These are phyloP conservation scores for Plasmodium relictum DNA, from an alignment of 169 alveolate species.

Conservation along the genomic window DNA sequence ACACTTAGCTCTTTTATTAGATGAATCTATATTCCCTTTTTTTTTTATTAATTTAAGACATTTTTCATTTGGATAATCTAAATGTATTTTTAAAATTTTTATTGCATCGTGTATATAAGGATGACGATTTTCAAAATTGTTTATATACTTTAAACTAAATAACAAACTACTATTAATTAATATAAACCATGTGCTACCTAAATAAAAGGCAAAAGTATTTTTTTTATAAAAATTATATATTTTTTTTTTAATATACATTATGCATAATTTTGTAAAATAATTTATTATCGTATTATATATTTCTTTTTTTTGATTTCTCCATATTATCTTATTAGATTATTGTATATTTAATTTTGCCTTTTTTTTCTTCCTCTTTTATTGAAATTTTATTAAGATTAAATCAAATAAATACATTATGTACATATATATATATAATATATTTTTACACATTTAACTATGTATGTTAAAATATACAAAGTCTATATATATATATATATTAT, in stretches of 20 bases:
- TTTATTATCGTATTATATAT: too few relatives aligned
- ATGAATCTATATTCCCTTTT: constrained; percentile 68
- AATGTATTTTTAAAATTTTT: constrained; percentile 32
- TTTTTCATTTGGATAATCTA: constrained; percentile 23
- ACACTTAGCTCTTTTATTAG: constrained; percentile 61
- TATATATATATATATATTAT: too few relatives aligned
- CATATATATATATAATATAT: too few relatives aligned
- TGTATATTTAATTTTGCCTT: too few relatives aligned
- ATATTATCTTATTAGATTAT: too few relatives aligned
- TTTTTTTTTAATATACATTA: constrained; percentile 35
- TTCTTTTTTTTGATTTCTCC: too few relatives aligned
- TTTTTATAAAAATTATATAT: constrained; percentile 27
- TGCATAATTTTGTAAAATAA: too few relatives aligned
- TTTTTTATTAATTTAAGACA: constrained; percentile 34
- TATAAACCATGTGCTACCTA: constrained; percentile 71
- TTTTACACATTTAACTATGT: too few relatives aligned
- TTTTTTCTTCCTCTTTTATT: too few relatives aligned
- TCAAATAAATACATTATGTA: too few relatives aligned
- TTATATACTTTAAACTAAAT: constrained; percentile 35
- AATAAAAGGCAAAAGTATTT: constrained; percentile 43
- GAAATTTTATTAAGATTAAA: too few relatives aligned
- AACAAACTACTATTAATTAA: constrained; percentile 30
- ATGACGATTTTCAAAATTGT: constrained; percentile 42
- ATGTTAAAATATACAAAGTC: too few relatives aligned
- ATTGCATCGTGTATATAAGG: constrained; percentile 38